These are phyloP conservation scores for Talaromyces sp. DNA, from an alignment of 2,329 filamentous ascomycete species.

Conservation along the genomic window DNA sequence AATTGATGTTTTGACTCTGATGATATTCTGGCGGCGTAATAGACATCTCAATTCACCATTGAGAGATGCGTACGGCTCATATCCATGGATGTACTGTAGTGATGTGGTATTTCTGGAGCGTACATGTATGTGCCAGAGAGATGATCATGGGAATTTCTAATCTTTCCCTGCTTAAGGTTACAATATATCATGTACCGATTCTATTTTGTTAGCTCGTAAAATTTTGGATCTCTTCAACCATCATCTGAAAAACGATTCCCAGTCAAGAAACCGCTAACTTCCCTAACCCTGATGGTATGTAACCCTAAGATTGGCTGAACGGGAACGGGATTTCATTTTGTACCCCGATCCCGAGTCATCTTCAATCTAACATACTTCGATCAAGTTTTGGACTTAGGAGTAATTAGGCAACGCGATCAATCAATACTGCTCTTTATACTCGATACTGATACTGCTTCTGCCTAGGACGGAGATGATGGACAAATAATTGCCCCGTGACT, in stretches of 20 bases:
- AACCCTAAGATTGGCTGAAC: neutral
- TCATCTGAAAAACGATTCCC: neutral
- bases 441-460: neutral
- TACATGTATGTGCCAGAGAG: no score
- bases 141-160: no score
- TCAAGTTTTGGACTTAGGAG: neutral
- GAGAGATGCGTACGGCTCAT: neutral
- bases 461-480: neutral
- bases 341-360: neutral
- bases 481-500: neutral
- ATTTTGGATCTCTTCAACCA: neutral
- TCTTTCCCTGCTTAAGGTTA: no score
- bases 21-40: neutral
- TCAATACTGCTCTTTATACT: neutral
- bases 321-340: neutral
- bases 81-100: no score
- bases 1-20: neutral
- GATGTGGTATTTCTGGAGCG: no score
- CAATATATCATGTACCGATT: no score
- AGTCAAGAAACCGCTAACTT: no score
- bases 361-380: neutral
- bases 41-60: neutral
- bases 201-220: no score
- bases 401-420: neutral
- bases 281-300: neutral